Evolutionary conservation across 2,329 filamentous ascomycete genomes (phyloP), one percentile per base, ranked within the genome.

Genomic region (Torrubiella hemipterigena): DNA sequence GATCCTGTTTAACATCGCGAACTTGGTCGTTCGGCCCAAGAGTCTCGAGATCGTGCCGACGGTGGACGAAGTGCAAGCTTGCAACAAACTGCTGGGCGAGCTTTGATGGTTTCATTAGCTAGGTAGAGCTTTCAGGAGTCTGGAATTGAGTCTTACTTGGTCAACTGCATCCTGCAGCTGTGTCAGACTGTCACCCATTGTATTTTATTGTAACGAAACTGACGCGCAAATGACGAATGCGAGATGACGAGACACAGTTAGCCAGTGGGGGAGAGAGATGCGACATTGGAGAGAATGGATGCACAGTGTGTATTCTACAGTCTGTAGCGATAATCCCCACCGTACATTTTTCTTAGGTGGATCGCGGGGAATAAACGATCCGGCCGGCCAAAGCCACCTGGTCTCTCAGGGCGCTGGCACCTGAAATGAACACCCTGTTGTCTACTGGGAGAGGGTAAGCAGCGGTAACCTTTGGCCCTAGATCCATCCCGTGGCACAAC

Each of bases 161-260:
- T 91, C 83, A 38, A 89, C 73, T 54, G 81, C 78, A 60, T 91
- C 82, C 56, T 93, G 84, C 35, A 91, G 65, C 54, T 91, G 83
- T 2, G 84, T 89, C 35, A 93, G 67, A 39, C 79, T 67, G 50
- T 93, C 84, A 17, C 70, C 69, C 76, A 85, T 85, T 6, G 40
- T 55, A 39, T n/a, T 27, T 16, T 25, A 19, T 36, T 6, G 22
- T 6, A 14, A 11, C 5, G 22, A 6, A n/a, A n/a, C n/a, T n/a
- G n/a, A n/a, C n/a, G n/a, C n/a, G n/a, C n/a, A n/a, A n/a, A n/a
- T n/a, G n/a, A n/a, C n/a, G n/a, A n/a, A n/a, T n/a, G n/a, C 10
- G 17, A 21, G 12, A 27, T 16, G 14, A 8, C n/a, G 9, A 7
- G n/a, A 17, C 20, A 22, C 8, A n/a, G n/a, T n/a, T n/a, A n/a